phyloP scores from a whole-genome alignment of 306 rosid species.

The Canavalia ensiformis region DNA sequence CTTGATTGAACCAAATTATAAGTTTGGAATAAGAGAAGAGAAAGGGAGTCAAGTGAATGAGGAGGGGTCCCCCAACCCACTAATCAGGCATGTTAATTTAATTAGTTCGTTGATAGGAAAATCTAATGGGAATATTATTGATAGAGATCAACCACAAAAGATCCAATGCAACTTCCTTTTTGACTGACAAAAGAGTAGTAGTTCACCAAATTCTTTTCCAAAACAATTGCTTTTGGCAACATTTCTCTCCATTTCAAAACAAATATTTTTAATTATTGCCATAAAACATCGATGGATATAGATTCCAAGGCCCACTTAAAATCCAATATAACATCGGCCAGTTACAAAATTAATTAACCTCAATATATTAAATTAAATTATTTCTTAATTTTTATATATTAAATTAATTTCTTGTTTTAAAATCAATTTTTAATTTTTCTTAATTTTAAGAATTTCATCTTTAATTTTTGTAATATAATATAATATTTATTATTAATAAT shows the following conservation, averaged over 20 bases:
- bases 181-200: constrained; percentile 56
- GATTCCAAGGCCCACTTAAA: background rate
- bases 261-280: background rate
- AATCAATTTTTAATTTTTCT: too few relatives aligned
- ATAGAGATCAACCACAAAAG: constrained; percentile 44
- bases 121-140: constrained; percentile 37
- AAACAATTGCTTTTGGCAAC: constrained; percentile 20
- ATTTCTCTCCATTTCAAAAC: background rate
- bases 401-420: too few relatives aligned
- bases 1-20: constrained; percentile 37
- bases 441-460: too few relatives aligned
- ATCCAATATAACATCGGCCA: too few relatives aligned
- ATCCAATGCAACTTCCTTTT: constrained; percentile 50
- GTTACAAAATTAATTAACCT: too few relatives aligned
- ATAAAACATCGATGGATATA: background rate
- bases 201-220: constrained; percentile 57
- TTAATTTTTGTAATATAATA: too few relatives aligned
- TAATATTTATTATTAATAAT: too few relatives aligned
- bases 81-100: constrained; percentile 49
- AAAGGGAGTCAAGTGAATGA: constrained; percentile 45
- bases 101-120: constrained; percentile 50
- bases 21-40: constrained; percentile 53
- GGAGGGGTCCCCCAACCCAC: constrained; percentile 66
- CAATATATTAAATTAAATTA: too few relatives aligned
- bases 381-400: too few relatives aligned